Evolutionary conservation across 2,329 filamentous ascomycete genomes (phyloP), one percentile per base, ranked within the genome.

Genomic region (Colletotrichum orbiculare): DNA sequence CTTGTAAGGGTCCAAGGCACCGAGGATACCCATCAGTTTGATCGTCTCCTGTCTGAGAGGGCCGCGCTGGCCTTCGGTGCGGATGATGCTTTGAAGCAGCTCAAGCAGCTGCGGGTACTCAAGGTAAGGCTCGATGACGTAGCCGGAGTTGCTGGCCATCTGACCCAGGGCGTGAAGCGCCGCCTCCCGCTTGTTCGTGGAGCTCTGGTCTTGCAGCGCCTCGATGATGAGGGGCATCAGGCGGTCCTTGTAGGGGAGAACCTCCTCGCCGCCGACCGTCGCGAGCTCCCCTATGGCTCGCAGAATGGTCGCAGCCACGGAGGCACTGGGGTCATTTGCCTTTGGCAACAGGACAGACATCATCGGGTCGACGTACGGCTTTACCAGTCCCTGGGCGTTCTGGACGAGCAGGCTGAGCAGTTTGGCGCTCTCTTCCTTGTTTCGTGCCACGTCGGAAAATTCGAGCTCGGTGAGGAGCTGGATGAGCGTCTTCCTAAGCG

Each of bases 341-440:
- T 97, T 98, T 1, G 96, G 96, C 2, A 99, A 82, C n/a, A 99
- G 85, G 2, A 97, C 94, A 11, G 91, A 91, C 58, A 98, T 92
- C 87, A 99, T 98, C 2, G 96, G 94, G 73, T 97, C 94, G 49
- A 99, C 96, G 72, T 98, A 98, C 3, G 96, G 95, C 76, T 95
- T 95, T 75, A 99, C 97, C 11, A 99, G 85, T 59, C 91, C 91
- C 66, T 96, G 95, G 0, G 96, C 95, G 73, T 97, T 96, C 68
- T 94, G 91, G 8, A 98, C 95, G 43, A 99, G 87, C 61, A 98
- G 87, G 71, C 94, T 97, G 68, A 99, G 90, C 3, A 99, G 83
- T 74, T 94, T 94, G 9, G 96, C 94, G 71, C 94, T 97, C 76
- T 99, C 96, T 78, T 98, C 95, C 77, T 98, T 98, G 78, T 95